Evolutionary conservation across 1,284 basidiomycete species (phyloP), one percentile per base, ranked within the genome.

Genomic region (Erythrobasidium hasegawianum): DNA sequence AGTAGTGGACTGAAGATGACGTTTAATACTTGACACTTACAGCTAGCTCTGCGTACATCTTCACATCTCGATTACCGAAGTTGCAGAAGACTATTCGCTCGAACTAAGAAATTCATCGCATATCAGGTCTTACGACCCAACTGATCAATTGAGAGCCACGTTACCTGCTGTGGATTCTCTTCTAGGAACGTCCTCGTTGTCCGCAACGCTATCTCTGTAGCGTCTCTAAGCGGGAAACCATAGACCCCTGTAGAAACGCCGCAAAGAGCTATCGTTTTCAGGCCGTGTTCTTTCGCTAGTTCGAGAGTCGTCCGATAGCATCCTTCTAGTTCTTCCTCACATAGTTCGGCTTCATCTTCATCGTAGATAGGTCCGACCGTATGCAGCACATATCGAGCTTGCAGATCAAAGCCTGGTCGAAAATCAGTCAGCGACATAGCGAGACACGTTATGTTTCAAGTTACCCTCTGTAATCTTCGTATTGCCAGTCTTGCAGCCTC

Each of bases 341-440:
- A 83, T 50, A 77, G 74, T 16, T 82, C 80, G 1, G 74, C 76
- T 1, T 81, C 75, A 0, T 71, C 69, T 0, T 71, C 62, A 0
- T 80, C 80, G 75, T 91, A 95, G 1, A 92, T 77, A 0, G 92
- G 92, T 11, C 94, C 94, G 24, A 96, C 93, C 1, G 95, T 86
- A 74, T 97, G 95, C 18, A 96, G 90, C 64, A 97, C 81, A 69
- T 86, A 81, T 64, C 83, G 84, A 18, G 80, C 87, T 83, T 79
- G 73, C 26, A 80, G 71, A 58, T 73, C 66, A 72, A 77, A 76
- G 0, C 71, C 78, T 1, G 40, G 18, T 40, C n/a, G n/a, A n/a
- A n/a, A n/a, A n/a, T n/a, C n/a, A n/a, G n/a, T n/a, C n/a, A n/a
- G n/a, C n/a, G n/a, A n/a, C n/a, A n/a, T n/a, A n/a, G n/a, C n/a